Evolutionary conservation across 2,329 filamentous ascomycete genomes (phyloP).

Genomic region (Cladophialophora exuberans): DNA sequence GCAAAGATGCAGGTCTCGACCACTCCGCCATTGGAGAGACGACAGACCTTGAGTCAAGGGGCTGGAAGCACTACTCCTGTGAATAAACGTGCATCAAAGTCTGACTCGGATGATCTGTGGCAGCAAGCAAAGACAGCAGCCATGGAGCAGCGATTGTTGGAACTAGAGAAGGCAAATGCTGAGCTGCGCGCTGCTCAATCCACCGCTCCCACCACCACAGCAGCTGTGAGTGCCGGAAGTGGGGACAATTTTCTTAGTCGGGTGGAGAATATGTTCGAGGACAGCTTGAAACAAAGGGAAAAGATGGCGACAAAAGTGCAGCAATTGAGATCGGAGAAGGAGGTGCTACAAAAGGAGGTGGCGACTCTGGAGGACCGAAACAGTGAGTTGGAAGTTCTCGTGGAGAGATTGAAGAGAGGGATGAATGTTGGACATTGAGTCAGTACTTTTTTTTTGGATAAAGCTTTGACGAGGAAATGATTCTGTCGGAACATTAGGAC

Average conservation of each 20-base stretch:
- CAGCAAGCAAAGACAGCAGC: conserved; percentile 47
- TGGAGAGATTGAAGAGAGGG: conserved; percentile 49
- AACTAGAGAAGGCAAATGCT: conserved; percentile 45
- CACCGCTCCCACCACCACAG: neutral
- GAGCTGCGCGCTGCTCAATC: conserved; percentile 39
- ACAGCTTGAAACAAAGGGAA: conserved; percentile 44
- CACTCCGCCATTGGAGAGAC: neutral
- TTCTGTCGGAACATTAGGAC: neutral
- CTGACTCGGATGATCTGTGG: conserved; percentile 44
- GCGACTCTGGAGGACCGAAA: conserved; percentile 45
- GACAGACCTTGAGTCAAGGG: conserved; percentile 30
- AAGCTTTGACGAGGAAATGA: neutral
- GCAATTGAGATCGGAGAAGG: conserved; percentile 45
- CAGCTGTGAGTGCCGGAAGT: neutral
- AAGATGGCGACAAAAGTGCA: conserved; percentile 42
- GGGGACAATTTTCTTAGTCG: conserved; percentile 35
- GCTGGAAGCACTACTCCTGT: conserved; percentile 24
- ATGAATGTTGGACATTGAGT: conserved; percentile 24
- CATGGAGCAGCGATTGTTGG: conserved; percentile 47
- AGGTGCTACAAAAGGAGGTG: conserved; percentile 43
- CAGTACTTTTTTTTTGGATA: no score
- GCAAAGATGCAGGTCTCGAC: conserved; percentile 28
- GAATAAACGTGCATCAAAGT: conserved; percentile 34
- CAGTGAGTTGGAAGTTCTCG: conserved; percentile 43
- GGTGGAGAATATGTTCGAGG: conserved; percentile 45